These are phyloP conservation scores for Blumeria hordei DNA, from an alignment of 2,329 filamentous ascomycete species.

Conservation along the genomic window DNA sequence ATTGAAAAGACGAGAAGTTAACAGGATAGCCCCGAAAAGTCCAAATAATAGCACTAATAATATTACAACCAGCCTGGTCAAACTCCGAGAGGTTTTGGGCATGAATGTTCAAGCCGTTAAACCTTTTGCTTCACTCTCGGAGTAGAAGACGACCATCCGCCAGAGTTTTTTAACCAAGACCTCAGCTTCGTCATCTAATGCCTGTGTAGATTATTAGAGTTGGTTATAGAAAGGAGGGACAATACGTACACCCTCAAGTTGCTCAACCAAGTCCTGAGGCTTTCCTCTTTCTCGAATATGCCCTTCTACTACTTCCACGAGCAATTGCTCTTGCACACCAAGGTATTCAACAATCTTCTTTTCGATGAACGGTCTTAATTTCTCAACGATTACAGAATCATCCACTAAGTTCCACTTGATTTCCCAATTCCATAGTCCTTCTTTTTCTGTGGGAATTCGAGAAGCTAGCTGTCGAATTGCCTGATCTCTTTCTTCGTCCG, in stretches of 20 bases:
- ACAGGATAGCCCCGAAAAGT: too few species aligned
- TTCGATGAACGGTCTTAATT: conserved; percentile 83
- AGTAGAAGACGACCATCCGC: conserved; percentile 97
- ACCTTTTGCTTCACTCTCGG: conserved; percentile 77
- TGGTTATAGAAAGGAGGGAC: background rate
- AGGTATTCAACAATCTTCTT: conserved; percentile 96
- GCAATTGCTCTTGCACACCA: conserved; percentile 83
- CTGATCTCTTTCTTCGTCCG: conserved; percentile 68
- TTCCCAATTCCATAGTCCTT: conserved; percentile 74
- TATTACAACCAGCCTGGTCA: too few species aligned
- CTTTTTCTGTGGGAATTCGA: conserved; percentile 72
- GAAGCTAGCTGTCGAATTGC: conserved; percentile 61
- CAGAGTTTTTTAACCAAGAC: conserved; percentile 88
- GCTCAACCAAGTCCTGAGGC: conserved; percentile 61
- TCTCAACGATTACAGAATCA: conserved; percentile 54
- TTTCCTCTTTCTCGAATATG: conserved; percentile 53
- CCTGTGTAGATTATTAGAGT: conserved; percentile 22
- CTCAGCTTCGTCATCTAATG: conserved; percentile 84
- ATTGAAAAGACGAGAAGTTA: too few species aligned
- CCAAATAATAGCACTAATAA: too few species aligned
- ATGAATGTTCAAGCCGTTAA: conserved; percentile 32
- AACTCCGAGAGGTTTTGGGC: too few species aligned
- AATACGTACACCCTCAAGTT: conserved; percentile 52
- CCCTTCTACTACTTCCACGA: conserved; percentile 80
- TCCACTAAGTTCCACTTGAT: conserved; percentile 86